Conservation (phyloP, 2,329 filamentous ascomycete species). For the Neonectria hederae region DNA sequence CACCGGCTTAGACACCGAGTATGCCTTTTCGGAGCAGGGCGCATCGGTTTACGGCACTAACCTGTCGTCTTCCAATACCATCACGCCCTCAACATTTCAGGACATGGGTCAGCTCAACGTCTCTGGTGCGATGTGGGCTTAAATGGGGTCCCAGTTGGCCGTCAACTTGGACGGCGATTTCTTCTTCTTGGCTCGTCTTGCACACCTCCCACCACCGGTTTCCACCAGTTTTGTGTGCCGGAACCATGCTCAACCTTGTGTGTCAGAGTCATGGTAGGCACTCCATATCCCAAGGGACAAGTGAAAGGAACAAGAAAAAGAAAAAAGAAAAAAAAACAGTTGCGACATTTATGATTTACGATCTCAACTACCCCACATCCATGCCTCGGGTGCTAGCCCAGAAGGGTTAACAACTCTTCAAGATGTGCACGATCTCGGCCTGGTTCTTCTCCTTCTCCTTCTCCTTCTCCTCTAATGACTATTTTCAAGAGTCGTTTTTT, state of each 20-base stretch:
- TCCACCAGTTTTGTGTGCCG: slow-evolving; percentile 29
- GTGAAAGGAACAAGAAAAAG: slow-evolving; percentile 28
- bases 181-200: slow-evolving; percentile 26
- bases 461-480: slow-evolving; percentile 38
- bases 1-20: slow-evolving; percentile 34
- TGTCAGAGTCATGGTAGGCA: slow-evolving; percentile 16
- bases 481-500: slow-evolving; percentile 27
- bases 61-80: slow-evolving; percentile 42
- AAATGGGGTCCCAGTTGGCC: neutral
- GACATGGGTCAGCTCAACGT: slow-evolving; percentile 39
- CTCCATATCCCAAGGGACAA: slow-evolving; percentile 29
- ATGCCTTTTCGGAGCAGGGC: slow-evolving; percentile 40
- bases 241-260: slow-evolving; percentile 13
- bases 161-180: neutral
- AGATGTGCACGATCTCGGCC: neutral
- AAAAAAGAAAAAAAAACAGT: slow-evolving; percentile 31
- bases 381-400: slow-evolving; percentile 8
- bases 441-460: slow-evolving; percentile 12
- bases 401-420: slow-evolving; percentile 2
- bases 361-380: slow-evolving; percentile 17
- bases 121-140: slow-evolving; percentile 35
- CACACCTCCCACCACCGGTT: slow-evolving; percentile 24
- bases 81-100: slow-evolving; percentile 41
- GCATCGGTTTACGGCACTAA: slow-evolving; percentile 40
- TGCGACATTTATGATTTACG: slow-evolving; percentile 17